These are phyloP conservation scores for Apiospora saccharicola DNA, from an alignment of 2,329 filamentous ascomycete genomes.

Conservation along the genomic window DNA sequence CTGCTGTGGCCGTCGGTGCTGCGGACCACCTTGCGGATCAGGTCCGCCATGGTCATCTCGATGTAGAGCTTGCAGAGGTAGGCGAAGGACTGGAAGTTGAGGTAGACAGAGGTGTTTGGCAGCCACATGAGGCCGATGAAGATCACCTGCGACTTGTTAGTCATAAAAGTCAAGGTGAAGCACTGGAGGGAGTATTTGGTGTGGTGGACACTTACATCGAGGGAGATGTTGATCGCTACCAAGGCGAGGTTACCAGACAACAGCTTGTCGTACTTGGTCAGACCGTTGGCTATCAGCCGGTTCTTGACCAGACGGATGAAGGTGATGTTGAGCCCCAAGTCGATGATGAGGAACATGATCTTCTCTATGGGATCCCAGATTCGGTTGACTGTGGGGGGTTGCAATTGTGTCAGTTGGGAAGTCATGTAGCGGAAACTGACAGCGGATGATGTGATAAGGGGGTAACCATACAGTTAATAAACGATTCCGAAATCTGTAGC, in stretches of 20 bases:
- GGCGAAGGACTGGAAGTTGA: constrained; percentile 52
- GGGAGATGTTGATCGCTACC: constrained; percentile 47
- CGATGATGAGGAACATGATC: constrained; percentile 49
- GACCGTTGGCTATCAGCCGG: constrained; percentile 49
- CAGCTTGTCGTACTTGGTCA: constrained; percentile 51
- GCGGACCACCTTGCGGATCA: constrained; percentile 45
- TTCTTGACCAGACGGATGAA: constrained; percentile 49
- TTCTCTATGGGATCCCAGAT: constrained; percentile 56
- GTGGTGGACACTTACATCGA: constrained; percentile 39
- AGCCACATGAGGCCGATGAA: constrained; percentile 49
- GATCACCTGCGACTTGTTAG: constrained; percentile 14
- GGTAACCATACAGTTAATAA: constrained; percentile 35
- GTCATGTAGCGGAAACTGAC: neutral
- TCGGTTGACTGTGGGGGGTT: constrained; percentile 41
- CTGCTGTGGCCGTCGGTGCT: constrained; percentile 26
- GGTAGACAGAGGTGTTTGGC: constrained; percentile 49
- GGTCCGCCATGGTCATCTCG: constrained; percentile 53
- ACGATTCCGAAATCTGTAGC: constrained; percentile 43
- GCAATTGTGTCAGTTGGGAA: neutral
- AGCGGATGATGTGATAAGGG: neutral
- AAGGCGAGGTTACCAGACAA: constrained; percentile 50
- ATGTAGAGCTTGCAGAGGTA: constrained; percentile 54
- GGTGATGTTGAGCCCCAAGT: constrained; percentile 50
- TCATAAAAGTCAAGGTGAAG: neutral
- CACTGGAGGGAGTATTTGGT: no score